A percentile compares a stretch with the other conserved stretches of the same genome.
Evolutionary conservation across 768 basidiomycete genomes (phyloP).

Genomic region (Russula brevipes): DNA sequence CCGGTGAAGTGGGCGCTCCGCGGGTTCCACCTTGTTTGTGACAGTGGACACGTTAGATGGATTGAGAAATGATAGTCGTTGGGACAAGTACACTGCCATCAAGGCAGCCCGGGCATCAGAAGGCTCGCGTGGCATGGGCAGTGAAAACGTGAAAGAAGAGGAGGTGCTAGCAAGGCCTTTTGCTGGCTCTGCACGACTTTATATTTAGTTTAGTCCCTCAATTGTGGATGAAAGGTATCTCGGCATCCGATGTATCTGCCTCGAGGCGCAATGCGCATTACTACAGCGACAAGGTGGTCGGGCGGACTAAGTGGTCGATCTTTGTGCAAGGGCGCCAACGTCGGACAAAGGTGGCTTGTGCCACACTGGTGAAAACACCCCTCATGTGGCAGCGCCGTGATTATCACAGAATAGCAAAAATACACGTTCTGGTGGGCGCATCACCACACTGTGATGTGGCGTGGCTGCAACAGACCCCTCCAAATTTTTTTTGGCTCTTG

Average conservation of each 20-base stretch:
- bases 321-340: constrained; percentile 1
- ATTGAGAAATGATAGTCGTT: constrained; percentile 16
- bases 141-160: constrained; percentile 8
- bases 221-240: constrained; percentile 18
- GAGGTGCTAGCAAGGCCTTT: not conserved
- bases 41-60: constrained; percentile 2
- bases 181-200: constrained; percentile 5
- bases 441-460: constrained; percentile 6
- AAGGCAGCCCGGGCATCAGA: constrained; percentile 36
- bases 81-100: constrained; percentile 31
- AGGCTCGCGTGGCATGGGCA: constrained; percentile 29
- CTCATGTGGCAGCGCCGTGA: not conserved
- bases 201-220: constrained; percentile 5
- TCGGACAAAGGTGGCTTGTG: not conserved
- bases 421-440: not conserved
- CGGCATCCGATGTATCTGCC: constrained; percentile 17
- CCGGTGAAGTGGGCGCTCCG: constrained; percentile 15
- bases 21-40: constrained; percentile 11
- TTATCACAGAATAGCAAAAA: not conserved
- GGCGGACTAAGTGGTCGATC: constrained; percentile 10
- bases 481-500: not conserved
- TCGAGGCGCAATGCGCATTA: constrained; percentile 17
- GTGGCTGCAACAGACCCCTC: no score
- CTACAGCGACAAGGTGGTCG: constrained; percentile 18
- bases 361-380: not conserved